Evolutionary conservation across 768 basidiomycete genomes (phyloP).

Genomic region (Boletus subparvulus): DNA sequence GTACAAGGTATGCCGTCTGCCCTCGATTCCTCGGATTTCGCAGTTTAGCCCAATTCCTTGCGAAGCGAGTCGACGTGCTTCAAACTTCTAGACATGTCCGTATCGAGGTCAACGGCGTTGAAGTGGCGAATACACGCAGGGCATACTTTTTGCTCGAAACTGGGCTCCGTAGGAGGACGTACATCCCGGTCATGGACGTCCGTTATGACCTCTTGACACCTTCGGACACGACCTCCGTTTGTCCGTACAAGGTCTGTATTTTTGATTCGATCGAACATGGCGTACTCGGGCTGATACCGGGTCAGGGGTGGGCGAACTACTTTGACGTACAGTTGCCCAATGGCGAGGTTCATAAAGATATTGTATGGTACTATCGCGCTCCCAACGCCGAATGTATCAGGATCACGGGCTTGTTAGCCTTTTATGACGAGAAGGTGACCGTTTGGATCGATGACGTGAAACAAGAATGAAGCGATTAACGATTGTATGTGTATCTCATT

Average conservation of each 20-base stretch:
- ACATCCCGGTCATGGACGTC: constrained; percentile 59
- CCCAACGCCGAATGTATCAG: constrained; percentile 50
- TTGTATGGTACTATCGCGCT: constrained; percentile 66
- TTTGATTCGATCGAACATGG: not conserved
- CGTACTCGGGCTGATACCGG: not conserved
- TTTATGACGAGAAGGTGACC: constrained; percentile 68
- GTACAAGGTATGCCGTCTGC: constrained; percentile 54
- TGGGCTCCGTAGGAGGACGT: constrained; percentile 52
- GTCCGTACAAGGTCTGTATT: constrained; percentile 61
- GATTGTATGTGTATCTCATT: not conserved
- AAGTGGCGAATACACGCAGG: constrained; percentile 55
- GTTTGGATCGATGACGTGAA: constrained; percentile 62
- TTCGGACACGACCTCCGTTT: constrained; percentile 47
- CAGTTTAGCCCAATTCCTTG: not conserved
- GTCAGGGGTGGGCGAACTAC: constrained; percentile 59
- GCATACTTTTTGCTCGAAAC: constrained; percentile 62
- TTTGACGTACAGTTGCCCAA: constrained; percentile 49
- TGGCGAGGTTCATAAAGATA: constrained; percentile 44
- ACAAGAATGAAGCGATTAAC: constrained; percentile 36
- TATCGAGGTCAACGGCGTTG: constrained; percentile 59
- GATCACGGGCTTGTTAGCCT: constrained; percentile 53
- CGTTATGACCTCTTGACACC: constrained; percentile 48
- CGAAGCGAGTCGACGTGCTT: constrained; percentile 59
- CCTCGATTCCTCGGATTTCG: not conserved
- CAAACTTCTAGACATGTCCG: constrained; percentile 61